phyloP scores from a whole-genome alignment of 805 yeast genomes.

The Myxozyma geophila region DNA sequence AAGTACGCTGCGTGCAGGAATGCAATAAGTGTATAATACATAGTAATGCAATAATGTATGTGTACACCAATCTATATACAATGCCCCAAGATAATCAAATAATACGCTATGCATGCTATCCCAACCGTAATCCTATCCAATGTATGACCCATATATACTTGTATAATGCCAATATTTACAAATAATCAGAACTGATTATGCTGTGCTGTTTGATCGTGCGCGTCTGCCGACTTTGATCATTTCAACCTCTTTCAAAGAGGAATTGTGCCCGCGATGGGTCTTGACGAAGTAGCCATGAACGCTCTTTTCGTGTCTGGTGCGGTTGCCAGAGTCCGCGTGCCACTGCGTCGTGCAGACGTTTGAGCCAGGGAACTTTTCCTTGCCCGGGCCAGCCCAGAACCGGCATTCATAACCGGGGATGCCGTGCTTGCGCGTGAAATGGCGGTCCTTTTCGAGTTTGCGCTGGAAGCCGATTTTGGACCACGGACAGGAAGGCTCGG shows the following conservation, averaged over 20 bases:
- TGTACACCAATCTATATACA: not conserved
- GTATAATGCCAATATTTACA: not conserved
- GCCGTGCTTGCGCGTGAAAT: slow-evolving; percentile 41
- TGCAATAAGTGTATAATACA: too few relatives aligned
- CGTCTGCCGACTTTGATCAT: slow-evolving; percentile 7
- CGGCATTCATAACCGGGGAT: slow-evolving; percentile 42
- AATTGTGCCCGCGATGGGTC: slow-evolving; percentile 20
- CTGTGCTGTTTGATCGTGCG: not conserved
- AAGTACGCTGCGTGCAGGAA: too few relatives aligned
- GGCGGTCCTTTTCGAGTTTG: slow-evolving; percentile 41
- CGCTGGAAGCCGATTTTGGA: slow-evolving; percentile 40
- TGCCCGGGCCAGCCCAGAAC: slow-evolving; percentile 39
- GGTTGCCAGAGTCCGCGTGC: slow-evolving; percentile 43
- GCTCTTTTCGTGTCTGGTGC: slow-evolving; percentile 40
- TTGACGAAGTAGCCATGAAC: slow-evolving; percentile 38
- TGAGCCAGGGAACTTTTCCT: slow-evolving; percentile 39
- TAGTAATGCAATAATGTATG: too few relatives aligned
- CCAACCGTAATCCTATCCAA: not conserved
- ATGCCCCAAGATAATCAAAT: not conserved
- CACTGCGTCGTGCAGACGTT: slow-evolving; percentile 40
- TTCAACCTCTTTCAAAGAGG: slow-evolving; percentile 17
- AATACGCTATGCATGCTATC: not conserved
- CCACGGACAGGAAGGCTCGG: slow-evolving; percentile 40
- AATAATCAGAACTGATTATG: not conserved
- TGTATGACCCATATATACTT: not conserved